These are phyloP conservation scores for Aspergillus saccharolyticus DNA, from an alignment of 495 filamentous ascomycete species.

Conservation along the genomic window DNA sequence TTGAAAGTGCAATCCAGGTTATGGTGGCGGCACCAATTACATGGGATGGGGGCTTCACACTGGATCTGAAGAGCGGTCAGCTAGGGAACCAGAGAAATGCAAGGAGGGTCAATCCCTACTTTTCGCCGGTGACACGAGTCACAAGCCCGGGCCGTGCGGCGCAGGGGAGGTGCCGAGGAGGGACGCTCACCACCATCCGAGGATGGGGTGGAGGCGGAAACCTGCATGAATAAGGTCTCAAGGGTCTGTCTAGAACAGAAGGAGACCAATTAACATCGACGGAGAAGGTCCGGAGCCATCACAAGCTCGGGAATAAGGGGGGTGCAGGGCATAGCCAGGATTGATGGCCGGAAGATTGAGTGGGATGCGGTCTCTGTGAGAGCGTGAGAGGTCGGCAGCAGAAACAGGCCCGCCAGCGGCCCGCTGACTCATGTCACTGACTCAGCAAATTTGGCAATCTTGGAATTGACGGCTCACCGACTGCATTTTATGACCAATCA, in stretches of 20 bases:
- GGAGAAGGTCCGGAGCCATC: neutral
- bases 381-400: neutral
- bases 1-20: constrained; percentile 3
- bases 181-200: neutral
- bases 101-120: neutral
- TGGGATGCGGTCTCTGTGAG: neutral
- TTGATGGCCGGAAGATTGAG: neutral
- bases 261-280: neutral
- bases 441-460: too few relatives aligned
- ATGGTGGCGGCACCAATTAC: constrained; percentile 6
- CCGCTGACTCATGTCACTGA: neutral
- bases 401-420: neutral
- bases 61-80: constrained; percentile 2
- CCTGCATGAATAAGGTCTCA: neutral
- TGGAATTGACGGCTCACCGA: too few relatives aligned
- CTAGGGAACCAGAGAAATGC: neutral
- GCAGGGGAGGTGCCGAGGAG: neutral
- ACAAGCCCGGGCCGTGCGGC: constrained; percentile 3
- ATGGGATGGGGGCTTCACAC: neutral
- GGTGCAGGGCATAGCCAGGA: neutral
- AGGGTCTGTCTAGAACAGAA: neutral
- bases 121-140: constrained; percentile 4
- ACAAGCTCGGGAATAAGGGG: neutral
- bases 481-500: too few relatives aligned
- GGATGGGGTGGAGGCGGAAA: neutral